phyloP scores from a whole-genome alignment of 176 grass and related monocot species.

The Avena eriantha region DNA sequence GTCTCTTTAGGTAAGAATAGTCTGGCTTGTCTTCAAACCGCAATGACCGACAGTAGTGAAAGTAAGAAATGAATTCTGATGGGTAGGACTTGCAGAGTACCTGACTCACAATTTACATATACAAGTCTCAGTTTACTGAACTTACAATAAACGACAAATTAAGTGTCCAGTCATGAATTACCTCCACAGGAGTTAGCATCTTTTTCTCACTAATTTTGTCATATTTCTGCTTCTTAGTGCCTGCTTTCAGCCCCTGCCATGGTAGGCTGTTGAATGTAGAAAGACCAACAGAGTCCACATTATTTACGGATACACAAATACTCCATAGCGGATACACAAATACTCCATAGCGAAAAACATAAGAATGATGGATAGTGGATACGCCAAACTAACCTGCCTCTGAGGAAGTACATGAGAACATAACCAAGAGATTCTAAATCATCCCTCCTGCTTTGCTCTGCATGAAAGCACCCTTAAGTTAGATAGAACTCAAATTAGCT shows the following conservation, averaged over 20 bases:
- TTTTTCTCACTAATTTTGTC: constrained; percentile 94
- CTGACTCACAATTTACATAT: constrained; percentile 42
- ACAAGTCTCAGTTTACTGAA: constrained; percentile 13
- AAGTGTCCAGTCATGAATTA: constrained; percentile 26
- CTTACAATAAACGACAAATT: neutral
- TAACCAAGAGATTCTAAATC: constrained; percentile 88
- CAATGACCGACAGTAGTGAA: constrained; percentile 80
- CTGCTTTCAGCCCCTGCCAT: constrained; percentile 88
- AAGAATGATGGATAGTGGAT: constrained; percentile 2
- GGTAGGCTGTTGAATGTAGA: constrained; percentile 59
- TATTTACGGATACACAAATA: neutral
- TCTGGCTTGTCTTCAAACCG: constrained; percentile 90
- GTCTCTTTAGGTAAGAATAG: constrained; percentile 74
- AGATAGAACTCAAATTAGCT: neutral
- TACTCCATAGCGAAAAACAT: neutral
- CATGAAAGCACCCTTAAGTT: constrained; percentile 3
- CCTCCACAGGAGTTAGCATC: constrained; percentile 84
- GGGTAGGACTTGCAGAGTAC: constrained; percentile 87
- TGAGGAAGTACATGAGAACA: constrained; percentile 88
- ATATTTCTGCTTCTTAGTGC: constrained; percentile 88
- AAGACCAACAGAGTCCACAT: neutral
- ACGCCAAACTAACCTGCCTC: constrained; percentile 66
- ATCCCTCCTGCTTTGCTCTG: constrained; percentile 90
- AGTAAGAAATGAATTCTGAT: constrained; percentile 78
- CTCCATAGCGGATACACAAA: neutral